Evolutionary conservation across 2,329 filamentous ascomycete species (phyloP).

Genomic region (Purpureocillium lavendulum): DNA sequence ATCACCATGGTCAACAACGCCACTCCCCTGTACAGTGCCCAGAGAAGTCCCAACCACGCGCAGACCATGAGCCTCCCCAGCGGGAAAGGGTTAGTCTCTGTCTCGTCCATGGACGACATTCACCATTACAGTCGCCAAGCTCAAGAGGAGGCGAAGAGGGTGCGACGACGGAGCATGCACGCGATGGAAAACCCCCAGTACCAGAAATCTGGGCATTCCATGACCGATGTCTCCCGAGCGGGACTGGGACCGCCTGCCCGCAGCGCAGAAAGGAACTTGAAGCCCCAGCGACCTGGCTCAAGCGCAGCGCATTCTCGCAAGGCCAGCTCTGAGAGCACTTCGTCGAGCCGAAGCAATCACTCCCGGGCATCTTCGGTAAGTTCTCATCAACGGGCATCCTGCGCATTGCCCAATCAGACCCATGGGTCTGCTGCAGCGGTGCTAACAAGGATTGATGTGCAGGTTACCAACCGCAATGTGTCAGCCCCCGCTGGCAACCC

Average conservation of each 20-base stretch:
- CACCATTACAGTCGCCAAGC: constrained; percentile 48
- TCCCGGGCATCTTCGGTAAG: constrained; percentile 62
- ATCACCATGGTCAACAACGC: constrained; percentile 16
- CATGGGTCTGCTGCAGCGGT: constrained; percentile 23
- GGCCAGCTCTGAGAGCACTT: constrained; percentile 57
- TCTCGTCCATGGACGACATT: constrained; percentile 58
- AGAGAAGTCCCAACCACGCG: constrained; percentile 20
- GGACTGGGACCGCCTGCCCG: constrained; percentile 11
- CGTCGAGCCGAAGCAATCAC: constrained; percentile 47
- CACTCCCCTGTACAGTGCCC: constrained; percentile 19
- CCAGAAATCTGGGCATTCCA: constrained; percentile 8
- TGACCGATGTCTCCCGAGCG: constrained; percentile 10
- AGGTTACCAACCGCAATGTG: constrained; percentile 54
- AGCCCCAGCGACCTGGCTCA: constrained; percentile 28
- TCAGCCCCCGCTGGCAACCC: constrained; percentile 44
- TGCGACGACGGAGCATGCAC: constrained; percentile 76
- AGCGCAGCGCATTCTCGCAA: constrained; percentile 31
- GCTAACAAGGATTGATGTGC: constrained; percentile 38
- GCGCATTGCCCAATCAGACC: constrained; percentile 36
- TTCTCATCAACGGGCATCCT: constrained; percentile 16
- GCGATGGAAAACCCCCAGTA: constrained; percentile 36
- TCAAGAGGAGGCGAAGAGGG: constrained; percentile 65
- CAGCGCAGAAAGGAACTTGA: constrained; percentile 25
- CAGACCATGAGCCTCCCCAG: constrained; percentile 37
- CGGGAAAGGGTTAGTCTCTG: constrained; percentile 30